Base-by-base conservation (phyloP, 441 rosid species). In the Macaranga tanarius region DNA sequence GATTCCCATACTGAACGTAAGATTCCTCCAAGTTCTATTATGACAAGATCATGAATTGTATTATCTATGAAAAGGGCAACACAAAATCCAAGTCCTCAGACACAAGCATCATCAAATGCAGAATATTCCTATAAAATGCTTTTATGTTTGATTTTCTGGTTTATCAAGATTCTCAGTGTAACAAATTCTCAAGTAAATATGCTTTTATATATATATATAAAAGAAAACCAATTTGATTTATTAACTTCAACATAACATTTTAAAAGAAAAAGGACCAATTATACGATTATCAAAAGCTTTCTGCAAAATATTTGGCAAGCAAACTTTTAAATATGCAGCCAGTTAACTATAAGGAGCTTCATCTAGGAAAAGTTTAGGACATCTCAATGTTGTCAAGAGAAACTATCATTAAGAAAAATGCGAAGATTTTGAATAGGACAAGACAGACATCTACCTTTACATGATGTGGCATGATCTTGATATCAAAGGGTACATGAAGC, bases 381-480 rank as follows among this genome's bases (percentile, higher is more conserved):
- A 42, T 44, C 26, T n/a, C 28, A 58, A 58, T 25, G 25, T 28
- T 44, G 15, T 57, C 38, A 70, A 22, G 15, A 47, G 17, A 64
- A 38, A n/a, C 19, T 38, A 55, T 26, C 26, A 60, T 51, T 54
- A 38, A 61, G 71, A 26, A 65, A 56, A 51, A 44, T 20, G 13
- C 60, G 28, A 66, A 13, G 26, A 28, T 6, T 56, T 38, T 63
- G 11, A 13, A 0, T 1, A 52, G 65, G 64, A 28, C 22, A 51
- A 26, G 45, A 44, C 6, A 19, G 47, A 58, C 71, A 68, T 80
- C n/a, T n/a, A 95, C 99, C 97, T 95, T 95, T 61, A 90, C 79
- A 78, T 95, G 99, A 86, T 95, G 97, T 63, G 99, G 99, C 97
- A 95, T 89, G 81, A 92, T 91, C 85, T 95, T 92, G 85, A 95